Conservation (phyloP, 306 rosid genomes). For the Sophora flavescens region DNA sequence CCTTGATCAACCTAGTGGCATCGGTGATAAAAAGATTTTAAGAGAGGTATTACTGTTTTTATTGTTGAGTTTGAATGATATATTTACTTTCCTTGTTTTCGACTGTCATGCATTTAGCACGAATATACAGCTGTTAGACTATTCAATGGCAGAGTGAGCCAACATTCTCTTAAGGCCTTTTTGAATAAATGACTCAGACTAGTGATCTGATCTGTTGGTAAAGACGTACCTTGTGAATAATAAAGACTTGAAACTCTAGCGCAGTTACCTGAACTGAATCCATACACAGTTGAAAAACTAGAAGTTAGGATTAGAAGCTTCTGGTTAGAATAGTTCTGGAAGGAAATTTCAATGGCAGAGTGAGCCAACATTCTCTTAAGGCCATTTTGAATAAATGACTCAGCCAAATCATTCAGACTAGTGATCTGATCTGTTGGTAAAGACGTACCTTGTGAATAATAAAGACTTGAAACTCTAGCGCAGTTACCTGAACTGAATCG, state of each 20-base stretch:
- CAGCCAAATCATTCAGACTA: constrained; percentile 29
- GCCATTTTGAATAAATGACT: constrained; percentile 22
- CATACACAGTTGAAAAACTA: background rate
- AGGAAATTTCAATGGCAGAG: too few relatives aligned
- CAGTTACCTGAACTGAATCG: constrained; percentile 21
- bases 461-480: constrained; percentile 20
- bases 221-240: constrained; percentile 6
- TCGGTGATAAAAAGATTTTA: constrained; percentile 88
- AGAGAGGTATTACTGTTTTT: constrained; percentile 71
- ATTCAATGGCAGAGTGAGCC: constrained; percentile 16
- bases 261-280: constrained; percentile 19
- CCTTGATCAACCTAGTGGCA: constrained; percentile 91
- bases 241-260: constrained; percentile 19
- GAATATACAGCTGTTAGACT: constrained; percentile 17
- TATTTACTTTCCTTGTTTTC: constrained; percentile 23
- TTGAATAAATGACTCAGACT: constrained; percentile 12
- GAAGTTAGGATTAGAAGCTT: constrained; percentile 2
- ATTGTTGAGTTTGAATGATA: constrained; percentile 27
- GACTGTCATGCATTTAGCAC: background rate
- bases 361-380: background rate
- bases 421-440: constrained; percentile 36
- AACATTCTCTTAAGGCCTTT: background rate
- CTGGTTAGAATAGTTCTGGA: background rate
- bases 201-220: constrained; percentile 33
- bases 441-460: background rate